Evolutionary conservation across 331 rosid genomes (phyloP).

Genomic region (Acacia concinna): DNA sequence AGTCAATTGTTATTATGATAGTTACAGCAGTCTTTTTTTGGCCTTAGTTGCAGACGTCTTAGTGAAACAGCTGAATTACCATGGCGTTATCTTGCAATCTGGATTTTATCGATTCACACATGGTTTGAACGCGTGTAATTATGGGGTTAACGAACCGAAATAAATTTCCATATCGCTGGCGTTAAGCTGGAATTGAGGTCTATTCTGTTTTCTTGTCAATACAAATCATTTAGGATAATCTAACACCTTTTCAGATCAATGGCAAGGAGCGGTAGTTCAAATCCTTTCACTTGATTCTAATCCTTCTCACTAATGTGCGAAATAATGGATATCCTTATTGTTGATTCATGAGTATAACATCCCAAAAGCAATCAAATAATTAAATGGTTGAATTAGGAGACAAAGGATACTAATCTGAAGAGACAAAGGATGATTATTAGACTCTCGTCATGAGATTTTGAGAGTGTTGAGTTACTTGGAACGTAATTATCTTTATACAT

Average conservation of each 20-base stretch:
- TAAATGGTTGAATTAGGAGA: not conserved
- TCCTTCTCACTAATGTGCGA: not conserved
- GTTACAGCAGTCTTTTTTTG: not conserved
- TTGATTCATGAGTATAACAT: not conserved
- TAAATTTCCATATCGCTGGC: not conserved
- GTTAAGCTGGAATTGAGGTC: not conserved
- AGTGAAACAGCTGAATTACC: not conserved
- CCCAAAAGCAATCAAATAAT: not conserved
- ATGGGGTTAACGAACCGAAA: not conserved
- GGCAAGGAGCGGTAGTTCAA: not conserved
- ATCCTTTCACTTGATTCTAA: not conserved
- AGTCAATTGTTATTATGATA: not conserved
- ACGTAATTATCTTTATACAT: not conserved
- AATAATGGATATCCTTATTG: not conserved
- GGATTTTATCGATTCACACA: not conserved
- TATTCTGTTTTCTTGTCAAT: not conserved
- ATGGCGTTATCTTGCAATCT: not conserved
- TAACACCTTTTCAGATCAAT: not conserved
- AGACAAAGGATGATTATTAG: conserved; percentile 2
- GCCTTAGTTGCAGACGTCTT: not conserved
- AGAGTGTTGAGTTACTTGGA: not conserved
- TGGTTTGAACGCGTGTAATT: not conserved
- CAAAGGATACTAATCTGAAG: not conserved
- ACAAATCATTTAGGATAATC: not conserved
- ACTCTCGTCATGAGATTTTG: not conserved